Conservation (phyloP, 1,139 yeast genomes). For the Taphrina betulina region DNA sequence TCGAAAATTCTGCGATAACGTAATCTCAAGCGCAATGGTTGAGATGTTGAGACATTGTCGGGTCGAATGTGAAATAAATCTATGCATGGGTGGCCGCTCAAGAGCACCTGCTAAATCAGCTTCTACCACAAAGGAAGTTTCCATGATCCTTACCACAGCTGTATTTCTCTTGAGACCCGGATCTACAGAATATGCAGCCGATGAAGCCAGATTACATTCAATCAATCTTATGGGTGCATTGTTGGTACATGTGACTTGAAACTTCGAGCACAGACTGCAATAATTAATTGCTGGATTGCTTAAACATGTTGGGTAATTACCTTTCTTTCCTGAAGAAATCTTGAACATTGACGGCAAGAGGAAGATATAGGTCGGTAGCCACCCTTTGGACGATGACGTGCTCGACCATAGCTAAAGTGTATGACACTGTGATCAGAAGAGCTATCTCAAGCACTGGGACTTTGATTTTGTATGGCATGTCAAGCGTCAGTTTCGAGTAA, state of each 20-base stretch:
- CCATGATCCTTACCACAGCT: too few species aligned
- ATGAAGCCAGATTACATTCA: conserved; percentile 54
- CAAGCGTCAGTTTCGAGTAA: conserved; percentile 45
- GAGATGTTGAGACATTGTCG: too few species aligned
- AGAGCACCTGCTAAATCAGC: too few species aligned
- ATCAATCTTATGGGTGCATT: conserved; percentile 46
- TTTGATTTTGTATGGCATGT: neutral
- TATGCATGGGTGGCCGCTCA: too few species aligned
- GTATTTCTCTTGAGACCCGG: too few species aligned
- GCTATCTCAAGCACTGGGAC: neutral
- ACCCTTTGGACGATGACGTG: neutral
- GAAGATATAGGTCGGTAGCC: conserved; percentile 41
- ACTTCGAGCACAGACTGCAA: conserved; percentile 56
- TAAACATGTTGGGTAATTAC: neutral
- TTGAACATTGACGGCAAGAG: conserved; percentile 72
- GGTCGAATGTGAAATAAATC: too few species aligned
- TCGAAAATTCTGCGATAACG: too few species aligned
- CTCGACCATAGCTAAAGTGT: neutral
- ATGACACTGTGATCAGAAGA: neutral
- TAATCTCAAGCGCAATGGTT: too few species aligned
- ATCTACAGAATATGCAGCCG: too few species aligned
- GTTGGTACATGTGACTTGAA: conserved; percentile 60
- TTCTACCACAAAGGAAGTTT: too few species aligned
- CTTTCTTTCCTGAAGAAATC: conserved; percentile 62
- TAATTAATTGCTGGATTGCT: neutral